Conservation (phyloP, 352 stramenopile genomes). For the Globisporangium okanoganense region DNA sequence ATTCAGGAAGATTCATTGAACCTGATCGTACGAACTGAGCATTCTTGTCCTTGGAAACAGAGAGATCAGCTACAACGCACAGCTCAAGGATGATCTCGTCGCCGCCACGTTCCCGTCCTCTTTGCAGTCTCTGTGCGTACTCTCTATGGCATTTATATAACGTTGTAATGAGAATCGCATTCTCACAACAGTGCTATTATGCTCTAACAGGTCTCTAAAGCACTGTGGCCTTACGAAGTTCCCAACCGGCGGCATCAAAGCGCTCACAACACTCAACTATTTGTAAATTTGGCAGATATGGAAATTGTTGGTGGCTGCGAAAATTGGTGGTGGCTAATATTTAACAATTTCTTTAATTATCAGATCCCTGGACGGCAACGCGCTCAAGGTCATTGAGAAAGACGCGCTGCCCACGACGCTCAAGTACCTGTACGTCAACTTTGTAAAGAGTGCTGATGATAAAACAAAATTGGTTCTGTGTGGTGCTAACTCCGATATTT, state of each 20-base stretch:
- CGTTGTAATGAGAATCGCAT: not conserved
- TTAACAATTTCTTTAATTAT: not conserved
- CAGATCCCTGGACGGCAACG: conserved; percentile 3
- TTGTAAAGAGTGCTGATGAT: not conserved
- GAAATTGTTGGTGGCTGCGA: not conserved
- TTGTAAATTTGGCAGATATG: not conserved
- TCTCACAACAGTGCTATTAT: not conserved
- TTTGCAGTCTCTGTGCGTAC: conserved; percentile 6
- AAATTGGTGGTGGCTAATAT: not conserved
- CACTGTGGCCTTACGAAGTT: conserved; percentile 2
- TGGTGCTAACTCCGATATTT: not conserved
- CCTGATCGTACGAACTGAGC: too few species aligned
- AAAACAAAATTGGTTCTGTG: not conserved
- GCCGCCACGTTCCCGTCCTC: not conserved
- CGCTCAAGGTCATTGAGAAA: not conserved
- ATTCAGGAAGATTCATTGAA: not conserved
- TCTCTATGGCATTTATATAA: too few species aligned
- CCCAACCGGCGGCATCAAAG: not conserved
- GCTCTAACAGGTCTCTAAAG: conserved; percentile 1
- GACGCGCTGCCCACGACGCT: conserved; percentile 1
- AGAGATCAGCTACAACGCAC: conserved; percentile 1
- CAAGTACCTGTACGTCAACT: not conserved
- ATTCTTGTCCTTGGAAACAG: not conserved
- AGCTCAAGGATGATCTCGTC: not conserved
- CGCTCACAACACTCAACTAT: not conserved